phyloP scores from a whole-genome alignment of 495 filamentous ascomycete species.

The Aspergillus mulundensis region DNA sequence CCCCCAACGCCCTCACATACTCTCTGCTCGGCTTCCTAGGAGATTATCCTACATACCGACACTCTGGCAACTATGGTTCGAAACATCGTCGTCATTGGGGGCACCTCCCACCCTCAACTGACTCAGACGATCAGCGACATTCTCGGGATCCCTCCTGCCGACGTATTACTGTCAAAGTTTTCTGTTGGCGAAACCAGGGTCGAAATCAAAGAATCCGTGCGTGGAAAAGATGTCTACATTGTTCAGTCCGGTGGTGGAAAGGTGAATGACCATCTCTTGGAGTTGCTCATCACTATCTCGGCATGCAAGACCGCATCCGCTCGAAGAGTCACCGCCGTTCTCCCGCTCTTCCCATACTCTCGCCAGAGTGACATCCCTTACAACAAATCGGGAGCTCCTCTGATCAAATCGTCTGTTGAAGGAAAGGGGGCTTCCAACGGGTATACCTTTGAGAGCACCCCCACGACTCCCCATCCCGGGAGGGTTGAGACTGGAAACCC shows the following conservation, averaged over 20 bases:
- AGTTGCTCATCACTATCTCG: slow-evolving; percentile 92
- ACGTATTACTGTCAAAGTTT: slow-evolving; percentile 84
- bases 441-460: slow-evolving; percentile 92
- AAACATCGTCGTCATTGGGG: slow-evolving; percentile 91
- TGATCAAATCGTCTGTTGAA: slow-evolving; percentile 61
- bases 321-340: slow-evolving; percentile 83
- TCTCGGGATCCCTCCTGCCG: slow-evolving; percentile 78
- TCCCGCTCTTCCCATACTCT: slow-evolving; percentile 95
- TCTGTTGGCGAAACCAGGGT: slow-evolving; percentile 90
- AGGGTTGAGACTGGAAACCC: slow-evolving; percentile 59
- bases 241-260: slow-evolving; percentile 85
- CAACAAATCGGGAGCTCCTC: slow-evolving; percentile 86
- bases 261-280: slow-evolving; percentile 94
- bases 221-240: slow-evolving; percentile 97
- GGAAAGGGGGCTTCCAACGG: slow-evolving; percentile 46
- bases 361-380: slow-evolving; percentile 94
- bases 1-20: slow-evolving; percentile 16
- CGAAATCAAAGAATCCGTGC: slow-evolving; percentile 91
- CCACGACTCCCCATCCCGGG: slow-evolving; percentile 73
- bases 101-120: slow-evolving; percentile 86
- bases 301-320: slow-evolving; percentile 97
- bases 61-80: slow-evolving; percentile 66
- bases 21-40: slow-evolving; percentile 8
- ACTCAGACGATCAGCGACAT: slow-evolving; percentile 79
- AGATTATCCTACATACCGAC: slow-evolving; percentile 7